A percentile compares a stretch with the other conserved stretches of the same genome.
phyloP scores from a whole-genome alignment of 2,329 filamentous ascomycete genomes.

The Trichoderma arundinaceum region DNA sequence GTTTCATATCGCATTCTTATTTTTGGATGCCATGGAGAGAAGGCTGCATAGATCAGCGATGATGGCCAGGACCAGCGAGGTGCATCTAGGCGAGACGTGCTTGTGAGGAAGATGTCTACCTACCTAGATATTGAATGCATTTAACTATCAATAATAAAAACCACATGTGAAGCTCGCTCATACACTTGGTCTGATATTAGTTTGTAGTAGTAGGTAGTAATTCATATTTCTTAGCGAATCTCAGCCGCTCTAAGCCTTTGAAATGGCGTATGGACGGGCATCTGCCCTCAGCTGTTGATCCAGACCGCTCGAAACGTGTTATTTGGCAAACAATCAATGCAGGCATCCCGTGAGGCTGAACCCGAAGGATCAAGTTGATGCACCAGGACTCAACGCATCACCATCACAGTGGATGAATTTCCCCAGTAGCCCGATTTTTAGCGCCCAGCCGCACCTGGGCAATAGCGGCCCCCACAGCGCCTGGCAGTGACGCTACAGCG shows the following conservation, averaged over 20 bases:
- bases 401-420: background rate
- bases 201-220: too few relatives aligned
- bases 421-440: background rate
- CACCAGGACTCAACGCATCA: too few relatives aligned
- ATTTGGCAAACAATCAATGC: too few relatives aligned
- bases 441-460: slow-evolving; percentile 9
- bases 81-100: background rate
- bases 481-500: background rate
- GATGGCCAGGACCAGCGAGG: background rate
- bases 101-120: background rate
- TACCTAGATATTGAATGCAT: background rate
- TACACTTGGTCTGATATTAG: too few relatives aligned
- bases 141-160: too few relatives aligned
- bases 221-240: too few relatives aligned
- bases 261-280: too few relatives aligned
- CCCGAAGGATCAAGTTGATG: background rate
- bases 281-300: too few relatives aligned
- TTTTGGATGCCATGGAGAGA: too few relatives aligned
- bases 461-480: slow-evolving; percentile 4
- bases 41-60: background rate
- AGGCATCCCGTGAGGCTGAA: background rate
- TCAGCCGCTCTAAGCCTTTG: too few relatives aligned
- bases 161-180: background rate
- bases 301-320: too few relatives aligned
- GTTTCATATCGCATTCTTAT: too few relatives aligned